Conservation (phyloP, 768 basidiomycete species). For the Mycena rebaudengoi region DNA sequence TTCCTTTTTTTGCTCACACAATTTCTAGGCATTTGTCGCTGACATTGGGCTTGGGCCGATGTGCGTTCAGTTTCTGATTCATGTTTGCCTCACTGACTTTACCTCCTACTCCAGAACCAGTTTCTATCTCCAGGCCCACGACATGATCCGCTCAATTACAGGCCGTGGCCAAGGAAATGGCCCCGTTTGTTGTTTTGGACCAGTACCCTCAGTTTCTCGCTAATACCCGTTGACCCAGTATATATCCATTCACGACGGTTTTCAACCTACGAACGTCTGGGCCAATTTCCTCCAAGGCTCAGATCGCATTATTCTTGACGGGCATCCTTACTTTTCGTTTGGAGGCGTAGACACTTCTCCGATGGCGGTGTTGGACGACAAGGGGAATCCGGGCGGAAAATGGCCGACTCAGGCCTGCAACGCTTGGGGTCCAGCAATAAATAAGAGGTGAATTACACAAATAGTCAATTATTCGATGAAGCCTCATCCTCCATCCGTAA, state of each 20-base stretch:
- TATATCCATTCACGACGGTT: slow-evolving; percentile 58
- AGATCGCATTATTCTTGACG: slow-evolving; percentile 69
- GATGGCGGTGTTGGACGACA: slow-evolving; percentile 8
- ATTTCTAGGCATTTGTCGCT: slow-evolving; percentile 12
- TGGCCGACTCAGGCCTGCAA: slow-evolving; percentile 63
- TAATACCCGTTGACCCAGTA: slow-evolving; percentile 45
- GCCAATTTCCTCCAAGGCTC: slow-evolving; percentile 62
- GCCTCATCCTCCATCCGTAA: not conserved
- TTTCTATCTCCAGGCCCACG: slow-evolving; percentile 60
- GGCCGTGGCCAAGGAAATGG: slow-evolving; percentile 77
- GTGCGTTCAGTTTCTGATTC: no score
- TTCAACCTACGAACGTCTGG: slow-evolving; percentile 54
- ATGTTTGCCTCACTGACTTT: no score
- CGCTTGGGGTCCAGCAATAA: slow-evolving; percentile 65
- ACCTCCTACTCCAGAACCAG: no score
- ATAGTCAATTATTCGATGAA: slow-evolving; percentile 31
- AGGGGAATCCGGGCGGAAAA: slow-evolving; percentile 41
- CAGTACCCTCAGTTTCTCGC: no score
- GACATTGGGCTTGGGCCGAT: no score
- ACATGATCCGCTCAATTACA: slow-evolving; percentile 73
- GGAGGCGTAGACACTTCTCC: slow-evolving; percentile 44
- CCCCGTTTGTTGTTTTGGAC: slow-evolving; percentile 32
- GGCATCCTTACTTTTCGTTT: slow-evolving; percentile 77
- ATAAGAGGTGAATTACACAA: slow-evolving; percentile 54
- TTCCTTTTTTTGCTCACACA: slow-evolving; percentile 13